A percentile compares a stretch with the other conserved stretches of the same genome.
phyloP scores from a whole-genome alignment of 2,329 filamentous ascomycete genomes.

The Ceratocystis ficicola region DNA sequence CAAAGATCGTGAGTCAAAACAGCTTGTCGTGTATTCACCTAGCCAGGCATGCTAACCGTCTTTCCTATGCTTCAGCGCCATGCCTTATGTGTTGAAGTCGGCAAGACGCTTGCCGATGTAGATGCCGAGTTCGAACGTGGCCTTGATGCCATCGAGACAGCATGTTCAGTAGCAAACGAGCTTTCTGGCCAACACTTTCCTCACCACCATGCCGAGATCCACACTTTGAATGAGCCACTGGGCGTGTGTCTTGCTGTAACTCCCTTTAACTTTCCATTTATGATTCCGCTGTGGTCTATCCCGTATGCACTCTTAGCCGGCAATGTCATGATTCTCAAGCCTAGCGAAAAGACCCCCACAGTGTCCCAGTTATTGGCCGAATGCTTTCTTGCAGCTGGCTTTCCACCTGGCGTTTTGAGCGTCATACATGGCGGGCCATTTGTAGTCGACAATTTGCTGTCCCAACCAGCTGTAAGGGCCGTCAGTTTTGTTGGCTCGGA shows the following conservation, averaged over 20 bases:
- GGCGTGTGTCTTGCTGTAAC: conserved; percentile 44
- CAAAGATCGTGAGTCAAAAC: conserved; percentile 19
- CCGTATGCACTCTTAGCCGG: conserved; percentile 39
- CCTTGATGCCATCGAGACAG: conserved; percentile 24
- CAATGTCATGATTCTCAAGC: conserved; percentile 42
- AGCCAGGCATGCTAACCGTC: neutral
- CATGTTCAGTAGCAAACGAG: conserved; percentile 22
- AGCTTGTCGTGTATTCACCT: neutral
- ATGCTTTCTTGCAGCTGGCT: conserved; percentile 58
- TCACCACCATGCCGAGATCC: conserved; percentile 15
- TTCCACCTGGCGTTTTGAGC: conserved; percentile 64
- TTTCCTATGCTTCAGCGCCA: conserved; percentile 7
- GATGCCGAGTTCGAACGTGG: conserved; percentile 24
- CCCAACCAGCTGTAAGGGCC: conserved; percentile 57
- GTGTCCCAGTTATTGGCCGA: conserved; percentile 32
- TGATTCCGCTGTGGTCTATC: conserved; percentile 37
- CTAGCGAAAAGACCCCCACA: conserved; percentile 42
- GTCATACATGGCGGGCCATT: conserved; percentile 50
- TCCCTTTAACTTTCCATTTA: conserved; percentile 43
- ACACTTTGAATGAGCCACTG: conserved; percentile 31
- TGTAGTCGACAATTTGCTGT: conserved; percentile 53
- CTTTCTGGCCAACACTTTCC: conserved; percentile 19
- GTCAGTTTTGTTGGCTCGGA: conserved; percentile 68
- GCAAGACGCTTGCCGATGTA: conserved; percentile 25
- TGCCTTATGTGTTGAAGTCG: conserved; percentile 22